phyloP scores from a whole-genome alignment of 1,284 basidiomycete genomes.

The Mycena sp. region DNA sequence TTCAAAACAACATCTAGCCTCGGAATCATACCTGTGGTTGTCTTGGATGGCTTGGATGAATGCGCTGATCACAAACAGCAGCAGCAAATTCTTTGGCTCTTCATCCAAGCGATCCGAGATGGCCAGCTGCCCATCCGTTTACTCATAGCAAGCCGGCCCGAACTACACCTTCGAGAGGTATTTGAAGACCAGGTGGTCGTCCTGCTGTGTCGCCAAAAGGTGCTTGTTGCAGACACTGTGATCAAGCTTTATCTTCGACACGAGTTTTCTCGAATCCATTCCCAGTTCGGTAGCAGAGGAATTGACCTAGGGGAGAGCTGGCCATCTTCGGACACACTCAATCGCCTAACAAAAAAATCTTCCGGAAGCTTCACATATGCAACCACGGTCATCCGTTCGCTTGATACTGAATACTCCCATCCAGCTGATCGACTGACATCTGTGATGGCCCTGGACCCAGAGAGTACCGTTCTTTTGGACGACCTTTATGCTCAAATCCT shows the following conservation, averaged over 20 bases:
- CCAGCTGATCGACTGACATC: neutral
- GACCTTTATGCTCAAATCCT: constrained; percentile 7
- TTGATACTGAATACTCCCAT: neutral
- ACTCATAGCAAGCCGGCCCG: constrained; percentile 9
- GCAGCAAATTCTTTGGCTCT: constrained; percentile 16
- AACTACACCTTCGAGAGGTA: neutral
- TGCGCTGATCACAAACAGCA: constrained; percentile 1
- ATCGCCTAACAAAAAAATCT: neutral
- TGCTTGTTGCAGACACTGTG: neutral
- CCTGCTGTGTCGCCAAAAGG: neutral
- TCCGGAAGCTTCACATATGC: neutral
- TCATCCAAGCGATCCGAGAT: neutral
- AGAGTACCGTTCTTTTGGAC: neutral
- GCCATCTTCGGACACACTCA: neutral
- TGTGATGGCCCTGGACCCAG: neutral
- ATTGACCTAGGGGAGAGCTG: neutral
- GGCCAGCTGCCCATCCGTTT: constrained; percentile 5
- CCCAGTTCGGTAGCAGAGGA: neutral
- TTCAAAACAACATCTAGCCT: neutral
- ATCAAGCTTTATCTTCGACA: neutral
- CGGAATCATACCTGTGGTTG: neutral
- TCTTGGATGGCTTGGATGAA: constrained; percentile 31
- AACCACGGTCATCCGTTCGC: neutral
- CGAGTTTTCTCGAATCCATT: neutral
- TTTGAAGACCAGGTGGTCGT: neutral